Evolutionary conservation across 2,329 filamentous ascomycete genomes (phyloP), one percentile per base, ranked within the genome.

Genomic region (Fusarium sp.): DNA sequence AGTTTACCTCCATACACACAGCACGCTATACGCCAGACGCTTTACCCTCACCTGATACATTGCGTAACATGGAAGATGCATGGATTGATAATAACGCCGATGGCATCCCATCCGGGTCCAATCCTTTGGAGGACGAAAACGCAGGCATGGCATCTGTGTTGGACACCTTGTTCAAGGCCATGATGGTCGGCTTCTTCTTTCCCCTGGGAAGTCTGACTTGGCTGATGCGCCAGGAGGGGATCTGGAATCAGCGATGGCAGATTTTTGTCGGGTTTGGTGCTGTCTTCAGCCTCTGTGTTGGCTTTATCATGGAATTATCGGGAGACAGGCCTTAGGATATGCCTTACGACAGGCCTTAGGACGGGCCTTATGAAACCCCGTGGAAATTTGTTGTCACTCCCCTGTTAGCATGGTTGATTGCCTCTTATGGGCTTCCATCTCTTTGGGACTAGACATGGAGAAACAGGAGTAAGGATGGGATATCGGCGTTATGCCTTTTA

Each of bases 151-250:
- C 82, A 17, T 75, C 79, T 3, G 80, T 92, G 13, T 82, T 97
- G 44, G 95, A 98, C 75, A 90, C 96, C 74, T 88, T 97, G 82
- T 84, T 98, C 60, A 92, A 90, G 80, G 96, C 94, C 6, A 93
- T 96, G 78, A 82, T 96, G 61, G 92, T 96, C 74, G 96, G 96
- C 1, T 99, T 98, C 83, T 92, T 99, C 77, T 98, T 95, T 88
- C 96, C 96, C 6, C 79, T 98, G 11, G 95, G 93, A 0, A 94
- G 92, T 73, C 82, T 95, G 57, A 89, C 91, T 52, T 97, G 94
- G 93, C 82, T 96, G 49, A 86, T 95, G 68, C 85, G 94, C 62
- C 93, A 97, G 78, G 92, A 96, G 59, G 94, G 92, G 1, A 89
- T 98, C 62, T 97, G 94, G 88, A 92, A 90, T 63, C 89, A 91